Evolutionary conservation across 495 filamentous ascomycete species (phyloP), one percentile per base, ranked within the genome.

Genomic region (Aspergillus nidulans): DNA sequence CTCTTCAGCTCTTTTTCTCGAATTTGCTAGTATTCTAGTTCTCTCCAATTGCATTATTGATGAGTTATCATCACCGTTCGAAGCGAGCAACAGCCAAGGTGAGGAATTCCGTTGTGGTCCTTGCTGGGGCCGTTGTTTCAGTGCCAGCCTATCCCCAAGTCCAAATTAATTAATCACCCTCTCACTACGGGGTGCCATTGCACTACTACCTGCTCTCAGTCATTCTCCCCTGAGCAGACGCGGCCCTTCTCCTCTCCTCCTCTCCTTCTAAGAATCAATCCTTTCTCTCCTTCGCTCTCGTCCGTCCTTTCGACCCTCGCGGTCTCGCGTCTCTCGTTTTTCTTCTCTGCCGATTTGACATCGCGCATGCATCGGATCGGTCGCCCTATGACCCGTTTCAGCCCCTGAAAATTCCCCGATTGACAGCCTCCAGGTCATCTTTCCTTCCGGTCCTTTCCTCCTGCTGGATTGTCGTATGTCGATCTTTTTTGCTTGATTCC

Each of bases 281-380:
- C 20, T 53, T 41, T 38, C 34, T 45, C 18, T 55, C 39, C 26
- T 19, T 53, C 39, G 47, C 41, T 48, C 42, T 21, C 30, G 38
- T 44, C 43, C 49, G 28, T 55, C 15, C 10, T 20, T 53, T 41
- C 26, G 28, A 41, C 24, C 26, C 39, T 48, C 24, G 18, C 38
- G 13, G 45, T 51, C 49, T 52, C 53, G 19, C 24, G 23, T 46
- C 42, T 42, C 48, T 52, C 24, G 26, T 41, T 52, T 41, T 47
- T 45, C 19, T 49, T 44, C 43, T 45, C 43, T 53, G 57, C 59
- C 61, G 64, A 51, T 63, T 66, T 66, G 64, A 66, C 36, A 66
- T 59, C 59, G 57, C 42, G 63, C 58, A 44, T 48, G 6, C 30
- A 34, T 34, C 30, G 30, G 8, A 13, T 34, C 30, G 26, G 41